Conservation (phyloP, 192 early-diverging fungal genomes). For the Linnemannia elongata region DNA sequence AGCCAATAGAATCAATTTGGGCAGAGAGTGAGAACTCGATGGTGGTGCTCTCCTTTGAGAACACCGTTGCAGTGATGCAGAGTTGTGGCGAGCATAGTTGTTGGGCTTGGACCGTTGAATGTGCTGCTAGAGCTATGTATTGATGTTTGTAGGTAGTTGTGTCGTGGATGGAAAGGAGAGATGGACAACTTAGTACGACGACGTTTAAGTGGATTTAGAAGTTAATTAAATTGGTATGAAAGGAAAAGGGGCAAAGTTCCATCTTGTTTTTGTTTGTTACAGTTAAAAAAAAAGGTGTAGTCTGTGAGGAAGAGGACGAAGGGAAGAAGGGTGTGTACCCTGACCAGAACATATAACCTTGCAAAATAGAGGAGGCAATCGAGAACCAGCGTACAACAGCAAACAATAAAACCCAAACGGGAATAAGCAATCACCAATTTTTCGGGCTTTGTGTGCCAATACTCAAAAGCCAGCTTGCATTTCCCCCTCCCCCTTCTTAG, state of each 20-base stretch:
- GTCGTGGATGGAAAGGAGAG: neutral
- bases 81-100: constrained; percentile 29
- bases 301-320: neutral
- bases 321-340: neutral
- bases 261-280: neutral
- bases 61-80: constrained; percentile 50
- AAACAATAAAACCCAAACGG: neutral
- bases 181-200: neutral
- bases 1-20: constrained; percentile 22
- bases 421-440: neutral
- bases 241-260: neutral
- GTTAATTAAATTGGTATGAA: neutral
- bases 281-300: neutral
- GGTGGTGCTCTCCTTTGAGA: constrained; percentile 35
- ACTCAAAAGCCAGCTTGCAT: neutral
- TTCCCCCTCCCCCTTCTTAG: too few species aligned
- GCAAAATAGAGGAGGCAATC: neutral
- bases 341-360: neutral
- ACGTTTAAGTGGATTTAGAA: neutral
- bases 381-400: neutral
- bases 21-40: constrained; percentile 42
- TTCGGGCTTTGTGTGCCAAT: neutral
- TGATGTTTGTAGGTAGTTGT: neutral
- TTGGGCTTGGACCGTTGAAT: constrained; percentile 16
- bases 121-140: neutral